Evolutionary conservation across 805 yeast genomes (phyloP).

Genomic region (Sugiyamaella valdiviana): DNA sequence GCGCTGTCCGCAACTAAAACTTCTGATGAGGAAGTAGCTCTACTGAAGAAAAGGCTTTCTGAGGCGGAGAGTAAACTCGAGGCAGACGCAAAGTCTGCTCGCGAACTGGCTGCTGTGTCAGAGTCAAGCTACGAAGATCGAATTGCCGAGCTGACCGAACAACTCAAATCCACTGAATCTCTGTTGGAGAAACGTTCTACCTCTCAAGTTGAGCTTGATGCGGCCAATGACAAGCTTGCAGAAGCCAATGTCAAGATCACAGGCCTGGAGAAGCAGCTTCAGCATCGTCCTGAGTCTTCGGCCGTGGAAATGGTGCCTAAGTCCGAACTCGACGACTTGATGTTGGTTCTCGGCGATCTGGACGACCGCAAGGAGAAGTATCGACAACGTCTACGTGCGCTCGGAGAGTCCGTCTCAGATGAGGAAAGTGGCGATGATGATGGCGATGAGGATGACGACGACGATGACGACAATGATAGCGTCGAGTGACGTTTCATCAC

Average conservation of each 20-base stretch:
- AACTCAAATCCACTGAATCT: too few relatives aligned
- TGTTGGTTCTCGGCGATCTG: constrained; percentile 68
- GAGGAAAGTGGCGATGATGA: constrained; percentile 64
- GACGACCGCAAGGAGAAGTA: constrained; percentile 62
- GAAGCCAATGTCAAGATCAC: constrained; percentile 2
- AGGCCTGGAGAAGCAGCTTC: constrained; percentile 4
- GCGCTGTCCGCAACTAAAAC: too few relatives aligned
- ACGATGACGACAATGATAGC: constrained; percentile 32
- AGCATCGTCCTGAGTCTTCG: background rate
- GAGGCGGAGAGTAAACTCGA: too few relatives aligned
- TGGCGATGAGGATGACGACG: constrained; percentile 44
- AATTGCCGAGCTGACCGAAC: background rate
- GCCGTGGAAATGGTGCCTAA: constrained; percentile 36
- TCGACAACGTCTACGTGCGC: constrained; percentile 42
- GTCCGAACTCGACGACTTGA: constrained; percentile 62
- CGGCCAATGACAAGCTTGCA: background rate
- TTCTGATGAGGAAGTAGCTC: too few relatives aligned
- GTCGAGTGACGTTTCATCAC: background rate
- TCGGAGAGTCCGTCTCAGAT: constrained; percentile 64
- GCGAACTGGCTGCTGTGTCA: too few relatives aligned
- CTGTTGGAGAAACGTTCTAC: background rate
- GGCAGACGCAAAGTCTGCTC: too few relatives aligned
- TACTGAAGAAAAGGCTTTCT: too few relatives aligned
- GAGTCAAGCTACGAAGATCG: too few relatives aligned
- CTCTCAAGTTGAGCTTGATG: background rate